These are phyloP conservation scores for Zygoascus ofunaensis DNA, from an alignment of 805 yeast species.

Conservation along the genomic window DNA sequence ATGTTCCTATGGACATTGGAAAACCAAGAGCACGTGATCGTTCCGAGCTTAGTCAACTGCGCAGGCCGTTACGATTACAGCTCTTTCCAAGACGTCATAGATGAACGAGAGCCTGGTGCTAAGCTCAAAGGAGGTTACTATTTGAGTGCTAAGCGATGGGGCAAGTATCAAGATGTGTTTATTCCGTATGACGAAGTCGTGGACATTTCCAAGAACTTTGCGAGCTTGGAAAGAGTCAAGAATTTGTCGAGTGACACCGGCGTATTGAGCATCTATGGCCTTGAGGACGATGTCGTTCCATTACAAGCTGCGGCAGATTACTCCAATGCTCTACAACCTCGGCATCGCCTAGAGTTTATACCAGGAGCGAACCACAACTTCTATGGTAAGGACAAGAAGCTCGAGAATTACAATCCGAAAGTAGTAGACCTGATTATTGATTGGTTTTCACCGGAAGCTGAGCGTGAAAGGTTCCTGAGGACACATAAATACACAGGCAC, in stretches of 20 bases:
- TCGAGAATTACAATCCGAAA: constrained; percentile 48
- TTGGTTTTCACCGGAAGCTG: constrained; percentile 39
- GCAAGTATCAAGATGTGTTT: constrained; percentile 8
- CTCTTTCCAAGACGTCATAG: not conserved
- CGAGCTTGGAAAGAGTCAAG: constrained; percentile 3
- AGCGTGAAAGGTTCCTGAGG: constrained; percentile 43
- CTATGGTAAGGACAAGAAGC: constrained; percentile 32
- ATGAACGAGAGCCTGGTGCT: constrained; percentile 12
- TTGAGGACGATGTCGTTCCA: constrained; percentile 58
- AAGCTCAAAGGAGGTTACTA: constrained; percentile 28
- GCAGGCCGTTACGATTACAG: constrained; percentile 49
- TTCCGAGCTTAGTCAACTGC: constrained; percentile 63
- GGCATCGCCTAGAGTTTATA: constrained; percentile 51
- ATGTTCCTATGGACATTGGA: constrained; percentile 61
- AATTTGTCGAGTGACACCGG: constrained; percentile 31
- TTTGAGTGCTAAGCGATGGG: constrained; percentile 16
- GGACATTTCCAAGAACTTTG: constrained; percentile 6
- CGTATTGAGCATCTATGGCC: constrained; percentile 64
- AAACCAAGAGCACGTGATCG: constrained; percentile 27
- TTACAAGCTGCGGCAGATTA: constrained; percentile 49
- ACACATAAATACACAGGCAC: constrained; percentile 30
- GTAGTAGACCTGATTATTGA: constrained; percentile 43
- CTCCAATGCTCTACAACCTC: constrained; percentile 47
- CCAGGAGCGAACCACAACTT: constrained; percentile 75
- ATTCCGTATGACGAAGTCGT: constrained; percentile 8